These are phyloP conservation scores for Silene latifolia DNA, from an alignment of 148 eudicot species.

Conservation along the genomic window DNA sequence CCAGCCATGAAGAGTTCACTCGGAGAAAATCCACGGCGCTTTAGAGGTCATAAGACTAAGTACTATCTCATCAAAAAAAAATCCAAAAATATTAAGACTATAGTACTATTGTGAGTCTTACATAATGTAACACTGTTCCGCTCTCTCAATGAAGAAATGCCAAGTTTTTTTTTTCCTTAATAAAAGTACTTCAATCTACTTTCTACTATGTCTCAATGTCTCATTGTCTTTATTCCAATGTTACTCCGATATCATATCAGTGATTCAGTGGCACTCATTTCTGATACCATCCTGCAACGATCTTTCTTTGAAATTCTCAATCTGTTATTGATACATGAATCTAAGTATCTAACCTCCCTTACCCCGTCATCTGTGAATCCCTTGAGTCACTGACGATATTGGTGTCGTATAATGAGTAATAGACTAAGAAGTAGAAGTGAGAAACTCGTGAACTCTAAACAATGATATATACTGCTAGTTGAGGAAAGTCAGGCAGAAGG, in stretches of 20 bases:
- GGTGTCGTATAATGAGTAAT: neutral
- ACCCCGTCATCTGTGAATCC: too few relatives aligned
- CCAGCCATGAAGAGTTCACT: conserved; percentile 18
- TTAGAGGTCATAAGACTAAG: conserved; percentile 17
- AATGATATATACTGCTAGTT: conserved; percentile 12
- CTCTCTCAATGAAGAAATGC: conserved; percentile 26
- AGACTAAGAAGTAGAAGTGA: neutral
- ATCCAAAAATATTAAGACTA: conserved; percentile 6
- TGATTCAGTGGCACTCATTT: too few relatives aligned
- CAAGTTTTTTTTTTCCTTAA: conserved; percentile 12
- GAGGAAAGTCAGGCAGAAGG: conserved; percentile 1
- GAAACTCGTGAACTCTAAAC: conserved; percentile 19
- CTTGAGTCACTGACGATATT: too few relatives aligned
- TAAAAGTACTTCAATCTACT: neutral
- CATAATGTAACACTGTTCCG: conserved; percentile 19
- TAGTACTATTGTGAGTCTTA: conserved; percentile 19
- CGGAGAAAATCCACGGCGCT: conserved; percentile 19
- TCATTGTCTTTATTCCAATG: neutral
- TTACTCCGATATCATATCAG: neutral
- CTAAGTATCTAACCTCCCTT: too few relatives aligned
- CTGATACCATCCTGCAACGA: too few relatives aligned
- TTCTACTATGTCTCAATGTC: neutral
- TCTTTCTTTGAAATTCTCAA: too few relatives aligned
- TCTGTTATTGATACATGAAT: too few relatives aligned
- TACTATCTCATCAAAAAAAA: conserved; percentile 18